Percentiles rank a stretch among this genome's conserved stretches.
phyloP scores from a whole-genome alignment of 345 rosid species.

The Carallia pectinifolia region DNA sequence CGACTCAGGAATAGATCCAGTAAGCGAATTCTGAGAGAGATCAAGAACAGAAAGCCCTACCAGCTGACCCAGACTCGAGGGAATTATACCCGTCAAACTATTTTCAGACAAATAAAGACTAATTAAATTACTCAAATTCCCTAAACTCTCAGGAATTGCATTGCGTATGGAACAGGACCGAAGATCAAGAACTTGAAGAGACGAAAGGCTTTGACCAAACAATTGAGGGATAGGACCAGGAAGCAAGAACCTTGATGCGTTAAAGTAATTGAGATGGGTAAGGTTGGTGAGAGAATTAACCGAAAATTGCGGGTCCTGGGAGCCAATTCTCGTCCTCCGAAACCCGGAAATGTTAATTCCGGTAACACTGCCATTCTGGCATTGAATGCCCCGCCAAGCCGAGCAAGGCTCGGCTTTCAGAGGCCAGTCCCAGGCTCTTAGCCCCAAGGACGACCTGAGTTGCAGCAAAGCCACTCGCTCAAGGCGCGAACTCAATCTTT shows the following conservation, averaged over 20 bases:
- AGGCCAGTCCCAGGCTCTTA: conserved; percentile 90
- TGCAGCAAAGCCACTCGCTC: conserved; percentile 63
- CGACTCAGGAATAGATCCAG: conserved; percentile 65
- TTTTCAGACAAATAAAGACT: conserved; percentile 63
- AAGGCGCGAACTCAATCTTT: conserved; percentile 40
- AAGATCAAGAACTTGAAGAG: conserved; percentile 82
- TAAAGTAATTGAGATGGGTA: conserved; percentile 59
- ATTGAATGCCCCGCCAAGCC: conserved; percentile 66
- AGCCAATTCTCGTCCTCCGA: conserved; percentile 73
- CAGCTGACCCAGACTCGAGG: conserved; percentile 58
- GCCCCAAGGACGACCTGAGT: conserved; percentile 89
- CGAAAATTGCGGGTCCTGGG: conserved; percentile 63
- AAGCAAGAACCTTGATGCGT: conserved; percentile 73
- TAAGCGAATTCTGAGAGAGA: conserved; percentile 60
- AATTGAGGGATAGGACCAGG: conserved; percentile 80
- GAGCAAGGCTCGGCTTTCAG: conserved; percentile 79
- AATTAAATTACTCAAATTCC: conserved; percentile 64
- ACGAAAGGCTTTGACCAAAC: conserved; percentile 55
- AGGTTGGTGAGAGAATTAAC: conserved; percentile 70
- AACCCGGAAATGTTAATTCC: conserved; percentile 90
- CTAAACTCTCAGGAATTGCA: conserved; percentile 61
- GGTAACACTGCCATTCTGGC: conserved; percentile 60
- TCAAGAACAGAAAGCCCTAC: conserved; percentile 54
- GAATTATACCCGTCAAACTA: conserved; percentile 54
- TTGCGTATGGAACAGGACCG: conserved; percentile 60